Base-by-base conservation (phyloP, 768 basidiomycete genomes). In the Cytidiella melzeri region DNA sequence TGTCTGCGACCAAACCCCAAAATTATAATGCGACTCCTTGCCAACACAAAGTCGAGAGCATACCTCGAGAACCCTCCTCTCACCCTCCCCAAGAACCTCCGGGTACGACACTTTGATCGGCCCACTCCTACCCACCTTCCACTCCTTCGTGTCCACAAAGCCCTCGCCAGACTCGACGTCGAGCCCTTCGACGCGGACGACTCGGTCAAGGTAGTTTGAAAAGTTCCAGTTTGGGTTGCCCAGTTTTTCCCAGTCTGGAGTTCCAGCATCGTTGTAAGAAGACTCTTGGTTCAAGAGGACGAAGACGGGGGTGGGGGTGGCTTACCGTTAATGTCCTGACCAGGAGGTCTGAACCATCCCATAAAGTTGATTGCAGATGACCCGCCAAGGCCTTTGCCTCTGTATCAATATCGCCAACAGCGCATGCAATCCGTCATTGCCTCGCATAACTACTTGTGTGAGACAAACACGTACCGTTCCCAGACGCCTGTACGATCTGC, bases 181-280 rank as follows among this genome's bases (percentile, higher is more conserved):
- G 11, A 37, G 60, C 58, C 57, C 57, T 49, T 64, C 62, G 3
- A 55, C 54, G 13, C 56, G 57, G 1, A 28, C 40, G 10, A 61
- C 36, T 39, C 55, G 57, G 25, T 55, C 53, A 37, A 57, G 46
- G 30, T 48, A 56, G 34, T 57, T 55, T 23, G 53, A 45, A 57
- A 57, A 64, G 36, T 60, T 61, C 60, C 59, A 64, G 1, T 59
- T 59, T 0, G 60, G 59, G 48, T 64, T 64, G 0, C 62, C 62
- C 0, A 64, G 57, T 9, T 54, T 50, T 48, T 60, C 60, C 23
- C 60, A 47, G 21, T 61, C 62, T 34, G 30, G 30, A 15, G n/a
- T n/a, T n/a, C n/a, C n/a, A n/a, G n/a, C n/a, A n/a, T n/a, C n/a
- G n/a, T n/a, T n/a, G n/a, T n/a, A n/a, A n/a, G n/a, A n/a, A n/a